A percentile compares a stretch with the other conserved stretches of the same genome.
phyloP scores from a whole-genome alignment of 2,329 filamentous ascomycete genomes.

The Graphilbum fragrans region DNA sequence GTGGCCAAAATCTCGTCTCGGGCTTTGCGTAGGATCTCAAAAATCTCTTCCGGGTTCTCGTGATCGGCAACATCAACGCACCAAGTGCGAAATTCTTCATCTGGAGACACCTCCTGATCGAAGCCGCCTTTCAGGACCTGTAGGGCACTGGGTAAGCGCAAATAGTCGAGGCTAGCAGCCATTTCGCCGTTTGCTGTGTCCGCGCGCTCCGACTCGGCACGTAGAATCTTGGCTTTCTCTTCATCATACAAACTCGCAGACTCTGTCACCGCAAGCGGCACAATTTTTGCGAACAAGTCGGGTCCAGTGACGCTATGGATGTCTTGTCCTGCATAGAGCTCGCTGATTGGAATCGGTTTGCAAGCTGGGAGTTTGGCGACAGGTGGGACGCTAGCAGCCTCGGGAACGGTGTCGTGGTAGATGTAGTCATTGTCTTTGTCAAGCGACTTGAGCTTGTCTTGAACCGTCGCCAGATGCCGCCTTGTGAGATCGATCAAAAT shows the following conservation, averaged over 20 bases:
- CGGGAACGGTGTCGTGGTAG: conserved; percentile 85
- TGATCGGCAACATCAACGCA: conserved; percentile 86
- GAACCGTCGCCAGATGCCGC: conserved; percentile 66
- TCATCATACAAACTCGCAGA: conserved; percentile 96
- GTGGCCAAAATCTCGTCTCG: conserved; percentile 62
- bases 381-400: conserved; percentile 66
- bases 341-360: conserved; percentile 93
- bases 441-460: conserved; percentile 66
- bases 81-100: conserved; percentile 88
- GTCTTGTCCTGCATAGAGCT: conserved; percentile 86
- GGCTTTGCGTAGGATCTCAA: conserved; percentile 66
- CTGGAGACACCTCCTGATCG: conserved; percentile 76
- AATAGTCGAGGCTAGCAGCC: conserved; percentile 86
- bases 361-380: conserved; percentile 89
- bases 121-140: conserved; percentile 88
- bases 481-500: conserved; percentile 72
- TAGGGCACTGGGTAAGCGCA: conserved; percentile 78
- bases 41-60: conserved; percentile 63
- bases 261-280: conserved; percentile 91
- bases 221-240: conserved; percentile 90
- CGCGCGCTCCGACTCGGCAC: conserved; percentile 86
- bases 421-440: conserved; percentile 96
- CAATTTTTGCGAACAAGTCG: conserved; percentile 92
- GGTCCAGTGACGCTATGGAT: conserved; percentile 95
- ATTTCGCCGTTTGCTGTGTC: conserved; percentile 91